Evolutionary conservation across 345 rosid genomes (phyloP).

Genomic region (Boechera divaricarpa): DNA sequence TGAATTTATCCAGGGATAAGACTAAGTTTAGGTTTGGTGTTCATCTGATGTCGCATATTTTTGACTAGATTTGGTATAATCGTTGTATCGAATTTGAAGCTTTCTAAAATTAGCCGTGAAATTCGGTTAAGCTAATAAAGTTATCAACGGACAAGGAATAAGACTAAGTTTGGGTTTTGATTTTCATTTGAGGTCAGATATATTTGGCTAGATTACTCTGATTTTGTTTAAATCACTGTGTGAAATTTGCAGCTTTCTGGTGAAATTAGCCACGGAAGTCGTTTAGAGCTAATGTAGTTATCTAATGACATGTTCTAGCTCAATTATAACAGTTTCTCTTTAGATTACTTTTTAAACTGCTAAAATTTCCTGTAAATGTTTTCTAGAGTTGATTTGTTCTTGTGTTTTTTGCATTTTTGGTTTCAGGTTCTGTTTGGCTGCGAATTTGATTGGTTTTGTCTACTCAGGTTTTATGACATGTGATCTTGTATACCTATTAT

Average conservation of each 20-base stretch:
- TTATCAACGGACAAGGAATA: not conserved
- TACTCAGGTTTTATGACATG: constrained; percentile 73
- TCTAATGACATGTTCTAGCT: constrained; percentile 1
- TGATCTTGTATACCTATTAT: constrained; percentile 60
- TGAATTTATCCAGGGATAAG: not conserved
- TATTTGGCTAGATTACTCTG: not conserved
- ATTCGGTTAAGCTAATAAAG: not conserved
- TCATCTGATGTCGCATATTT: not conserved
- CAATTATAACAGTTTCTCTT: not conserved
- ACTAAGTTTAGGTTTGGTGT: not conserved
- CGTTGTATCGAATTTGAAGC: not conserved
- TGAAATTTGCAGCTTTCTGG: not conserved
- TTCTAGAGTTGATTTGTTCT: constrained; percentile 1
- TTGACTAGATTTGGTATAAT: not conserved
- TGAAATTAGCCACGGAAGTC: not conserved
- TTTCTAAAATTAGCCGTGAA: not conserved
- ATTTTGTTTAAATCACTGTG: not conserved
- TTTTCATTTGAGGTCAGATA: not conserved
- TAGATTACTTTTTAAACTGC: not conserved
- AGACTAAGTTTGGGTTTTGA: not conserved
- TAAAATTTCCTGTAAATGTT: not conserved
- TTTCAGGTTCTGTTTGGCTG: constrained; percentile 78
- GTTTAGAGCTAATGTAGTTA: not conserved
- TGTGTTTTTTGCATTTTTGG: not conserved
- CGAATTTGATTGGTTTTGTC: constrained; percentile 73